Conservation (phyloP, 495 filamentous ascomycete genomes). For the Hypoxylon subgilvum region DNA sequence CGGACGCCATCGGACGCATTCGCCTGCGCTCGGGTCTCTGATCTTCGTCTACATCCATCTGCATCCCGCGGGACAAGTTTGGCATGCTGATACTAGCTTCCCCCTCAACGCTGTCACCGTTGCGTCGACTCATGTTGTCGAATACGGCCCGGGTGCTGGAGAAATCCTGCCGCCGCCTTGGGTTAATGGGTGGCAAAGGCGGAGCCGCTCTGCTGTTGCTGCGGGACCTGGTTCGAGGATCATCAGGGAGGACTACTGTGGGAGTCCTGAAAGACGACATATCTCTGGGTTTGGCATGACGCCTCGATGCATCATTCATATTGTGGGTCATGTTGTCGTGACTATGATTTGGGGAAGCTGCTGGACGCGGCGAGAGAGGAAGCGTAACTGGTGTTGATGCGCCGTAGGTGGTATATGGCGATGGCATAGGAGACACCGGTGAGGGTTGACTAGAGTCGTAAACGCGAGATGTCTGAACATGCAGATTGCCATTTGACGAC, state of each 20-base stretch:
- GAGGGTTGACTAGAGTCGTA: conserved; percentile 51
- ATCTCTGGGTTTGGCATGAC: conserved; percentile 70
- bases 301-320: conserved; percentile 58
- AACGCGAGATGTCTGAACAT: conserved; percentile 39
- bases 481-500: conserved; percentile 41
- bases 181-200: conserved; percentile 74
- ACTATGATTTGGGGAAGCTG: conserved; percentile 33
- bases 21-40: conserved; percentile 50
- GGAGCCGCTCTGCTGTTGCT: conserved; percentile 55
- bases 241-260: conserved; percentile 64
- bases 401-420: conserved; percentile 61
- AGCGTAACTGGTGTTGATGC: conserved; percentile 58
- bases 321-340: conserved; percentile 29
- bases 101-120: conserved; percentile 42
- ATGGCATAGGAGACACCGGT: conserved; percentile 52
- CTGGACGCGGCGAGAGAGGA: conserved; percentile 45
- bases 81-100: conserved; percentile 26
- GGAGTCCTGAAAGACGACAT: conserved; percentile 80
- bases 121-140: conserved; percentile 55
- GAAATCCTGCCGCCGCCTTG: conserved; percentile 64
- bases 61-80: conserved; percentile 29
- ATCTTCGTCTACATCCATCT: conserved; percentile 52
- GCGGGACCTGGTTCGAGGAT: conserved; percentile 29
- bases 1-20: conserved; percentile 61
- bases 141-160: conserved; percentile 61